Evolutionary conservation across 1,284 basidiomycete genomes (phyloP), one percentile per base, ranked within the genome.

Genomic region (Cystobasidium pallidum): DNA sequence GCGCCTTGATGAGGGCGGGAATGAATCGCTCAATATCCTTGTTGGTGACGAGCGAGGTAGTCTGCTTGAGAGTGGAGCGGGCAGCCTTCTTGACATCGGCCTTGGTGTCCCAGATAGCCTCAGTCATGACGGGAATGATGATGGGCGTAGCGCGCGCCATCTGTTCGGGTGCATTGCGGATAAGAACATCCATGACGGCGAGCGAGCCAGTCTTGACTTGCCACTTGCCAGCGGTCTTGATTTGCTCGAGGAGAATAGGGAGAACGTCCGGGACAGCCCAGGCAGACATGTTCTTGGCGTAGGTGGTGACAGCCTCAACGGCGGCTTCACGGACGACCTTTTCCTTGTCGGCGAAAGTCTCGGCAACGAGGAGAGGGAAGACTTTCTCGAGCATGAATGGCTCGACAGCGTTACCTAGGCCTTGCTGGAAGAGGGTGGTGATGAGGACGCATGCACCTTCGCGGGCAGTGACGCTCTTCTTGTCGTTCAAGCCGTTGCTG

Each of bases 51-150:
- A 97, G 86, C 79, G 91, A 90, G 80, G 90, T 92, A 77, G 91
- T 88, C 86, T 94, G 94, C 80, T 91, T 92, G 80, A 99, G 89
- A 75, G 94, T 90, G 80, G 91, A 89, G 81, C 94, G 94, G 76
- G 95, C 93, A 68, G 94, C 92, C 87, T 97, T 99, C 89, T 98
- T 97, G 83, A 99, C 96, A 78, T 98, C 94, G 75, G 92, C 88
- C 87, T 99, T 99, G 85, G 96, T 99, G 85, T 99, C 96, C 94
- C 94, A 98, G 81, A 99, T 98, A 75, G 90, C 94, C 81, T 94
- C 95, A 63, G 94, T 83, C 81, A 99, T 92, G 80, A 96, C 86
- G 75, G 96, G 96, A 77, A 99, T 90, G 79, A 98, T 94, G 74
- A 96, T 92, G 76, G 95, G 94, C 86, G 94, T 97, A 81, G 92